Evolutionary conservation across 164 flowering plant genomes (phyloP).

Genomic region (Litsea cubeba): DNA sequence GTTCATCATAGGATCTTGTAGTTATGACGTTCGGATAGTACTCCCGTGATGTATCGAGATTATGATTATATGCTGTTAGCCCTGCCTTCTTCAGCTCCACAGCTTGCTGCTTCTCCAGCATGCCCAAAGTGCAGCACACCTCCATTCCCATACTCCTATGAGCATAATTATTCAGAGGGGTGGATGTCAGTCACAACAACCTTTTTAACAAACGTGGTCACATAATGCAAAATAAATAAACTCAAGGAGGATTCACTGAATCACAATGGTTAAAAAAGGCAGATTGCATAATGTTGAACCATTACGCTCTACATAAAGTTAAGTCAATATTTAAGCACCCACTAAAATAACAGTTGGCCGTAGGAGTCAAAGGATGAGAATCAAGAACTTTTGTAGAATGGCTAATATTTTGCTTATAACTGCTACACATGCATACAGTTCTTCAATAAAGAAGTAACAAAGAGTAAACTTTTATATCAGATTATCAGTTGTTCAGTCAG

Average conservation of each 20-base stretch:
- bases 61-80: slow-evolving; percentile 96
- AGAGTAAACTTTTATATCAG: neutral
- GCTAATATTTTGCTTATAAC: neutral
- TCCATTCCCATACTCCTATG: slow-evolving; percentile 96
- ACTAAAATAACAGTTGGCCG: too few species aligned
- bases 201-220: neutral
- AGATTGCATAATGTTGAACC: too few species aligned
- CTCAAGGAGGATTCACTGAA: neutral
- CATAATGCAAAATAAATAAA: neutral
- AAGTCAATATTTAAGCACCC: too few species aligned
- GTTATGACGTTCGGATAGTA: slow-evolving; percentile 89
- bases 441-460: neutral
- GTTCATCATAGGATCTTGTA: slow-evolving; percentile 92
- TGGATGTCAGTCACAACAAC: neutral
- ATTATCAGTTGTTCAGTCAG: neutral
- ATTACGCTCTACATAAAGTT: too few species aligned
- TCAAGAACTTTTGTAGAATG: neutral
- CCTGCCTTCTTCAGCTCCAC: slow-evolving; percentile 89
- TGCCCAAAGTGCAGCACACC: slow-evolving; percentile 97
- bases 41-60: slow-evolving; percentile 97
- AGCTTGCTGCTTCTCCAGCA: slow-evolving; percentile 98
- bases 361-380: too few species aligned
- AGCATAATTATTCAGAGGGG: slow-evolving; percentile 1
- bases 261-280: neutral
- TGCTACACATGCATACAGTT: neutral